Evolutionary conservation across 2,329 filamentous ascomycete genomes (phyloP), one percentile per base, ranked within the genome.

Genomic region (Monosporascus sp.): DNA sequence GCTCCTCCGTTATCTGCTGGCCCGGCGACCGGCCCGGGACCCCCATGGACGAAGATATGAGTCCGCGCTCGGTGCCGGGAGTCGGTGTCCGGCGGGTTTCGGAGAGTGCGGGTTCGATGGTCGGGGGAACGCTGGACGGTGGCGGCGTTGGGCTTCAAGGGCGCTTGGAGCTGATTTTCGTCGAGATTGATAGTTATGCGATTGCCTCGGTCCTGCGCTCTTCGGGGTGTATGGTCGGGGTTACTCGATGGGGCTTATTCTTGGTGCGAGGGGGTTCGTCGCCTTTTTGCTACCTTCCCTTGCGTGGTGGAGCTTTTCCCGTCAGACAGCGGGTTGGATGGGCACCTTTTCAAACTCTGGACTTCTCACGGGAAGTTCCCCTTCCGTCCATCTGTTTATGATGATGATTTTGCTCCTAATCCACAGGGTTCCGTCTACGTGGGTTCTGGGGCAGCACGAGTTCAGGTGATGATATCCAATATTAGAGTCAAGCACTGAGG

Each of bases 161-260:
- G 31, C 31, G 31, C 31, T 34, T 9, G 9, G 31, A 34, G 31
- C 31, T 71, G 47, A 46, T 78, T 82, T 88, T 97, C 88, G 93
- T 97, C 93, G 85, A 85, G 88, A 81, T 89, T 71, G 80, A 96
- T 84, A 97, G 93, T 88, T 85, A 97, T 97, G 93, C 92, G 93
- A 96, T 97, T 96, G 90, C 89, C 76, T 70, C 63, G 58, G 67
- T 56, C 62, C 69, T 75, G 69, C 63, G 60, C 57, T 62, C 67
- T 64, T 59, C 55, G 58, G 60, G 62, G 63, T 65, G 63, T 65
- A 55, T 60, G 51, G 60, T 67, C 69, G 71, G 74, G 80, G 89
- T 96, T 95, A 97, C 93, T 96, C 92, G 91, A 97, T 96, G 93
- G 93, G 93, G 93, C 93, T 97, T 91, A 97, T 96, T 97, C 90